Evolutionary conservation across 1,284 basidiomycete species (phyloP).

Genomic region (Tilletia indica): DNA sequence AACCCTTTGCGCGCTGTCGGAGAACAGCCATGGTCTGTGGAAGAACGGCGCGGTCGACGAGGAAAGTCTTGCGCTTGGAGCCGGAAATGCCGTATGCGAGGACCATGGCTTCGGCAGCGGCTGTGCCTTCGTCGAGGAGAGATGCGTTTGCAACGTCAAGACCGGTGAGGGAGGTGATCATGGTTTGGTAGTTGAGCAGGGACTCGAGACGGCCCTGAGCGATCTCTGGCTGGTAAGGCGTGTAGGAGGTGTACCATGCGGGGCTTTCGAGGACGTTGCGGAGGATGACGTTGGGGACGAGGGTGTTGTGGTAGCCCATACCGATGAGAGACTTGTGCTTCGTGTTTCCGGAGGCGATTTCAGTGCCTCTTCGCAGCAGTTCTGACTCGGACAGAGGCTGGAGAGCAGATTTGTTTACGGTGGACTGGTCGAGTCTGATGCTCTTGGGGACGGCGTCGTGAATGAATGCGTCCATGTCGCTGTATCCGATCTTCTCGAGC

Average conservation of each 20-base stretch:
- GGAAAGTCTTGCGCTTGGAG: constrained; percentile 50
- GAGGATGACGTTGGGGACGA: constrained; percentile 52
- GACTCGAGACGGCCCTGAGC: constrained; percentile 89
- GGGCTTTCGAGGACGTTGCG: constrained; percentile 81
- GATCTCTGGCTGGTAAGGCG: constrained; percentile 85
- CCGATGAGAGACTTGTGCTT: constrained; percentile 89
- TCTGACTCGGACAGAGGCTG: constrained; percentile 77
- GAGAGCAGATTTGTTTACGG: constrained; percentile 65
- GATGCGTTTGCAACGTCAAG: constrained; percentile 71
- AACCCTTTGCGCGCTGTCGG: constrained; percentile 51
- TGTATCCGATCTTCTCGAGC: constrained; percentile 49
- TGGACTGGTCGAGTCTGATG: constrained; percentile 62
- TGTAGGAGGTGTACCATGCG: constrained; percentile 97
- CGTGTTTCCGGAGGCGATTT: constrained; percentile 75
- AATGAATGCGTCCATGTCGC: constrained; percentile 46
- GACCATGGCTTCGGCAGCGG: constrained; percentile 55
- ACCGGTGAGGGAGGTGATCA: constrained; percentile 88
- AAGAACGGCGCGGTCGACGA: constrained; percentile 50
- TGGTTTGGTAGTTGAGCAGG: constrained; percentile 93
- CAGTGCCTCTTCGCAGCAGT: constrained; percentile 72
- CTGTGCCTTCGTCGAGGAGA: constrained; percentile 53
- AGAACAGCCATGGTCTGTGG: constrained; percentile 54
- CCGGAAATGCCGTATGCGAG: constrained; percentile 43
- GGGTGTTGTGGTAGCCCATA: constrained; percentile 80
- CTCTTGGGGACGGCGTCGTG: constrained; percentile 46